Evolutionary conservation across 768 basidiomycete species (phyloP).

Genomic region (Multifurca ochricompacta): DNA sequence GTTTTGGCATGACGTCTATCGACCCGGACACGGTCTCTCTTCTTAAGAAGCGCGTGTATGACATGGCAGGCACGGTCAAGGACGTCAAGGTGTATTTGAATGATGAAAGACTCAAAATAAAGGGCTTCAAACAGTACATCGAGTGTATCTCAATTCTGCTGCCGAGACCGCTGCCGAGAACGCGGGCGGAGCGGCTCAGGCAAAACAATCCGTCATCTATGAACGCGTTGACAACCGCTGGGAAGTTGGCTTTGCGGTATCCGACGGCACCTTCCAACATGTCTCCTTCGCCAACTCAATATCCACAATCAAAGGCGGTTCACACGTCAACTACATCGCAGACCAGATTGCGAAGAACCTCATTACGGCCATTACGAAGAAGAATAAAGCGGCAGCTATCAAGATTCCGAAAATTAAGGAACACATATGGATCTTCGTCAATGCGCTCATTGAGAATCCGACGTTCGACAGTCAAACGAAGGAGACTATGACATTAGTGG

Average conservation of each 20-base stretch:
- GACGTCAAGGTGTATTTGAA: constrained; percentile 92
- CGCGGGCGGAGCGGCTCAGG: constrained; percentile 71
- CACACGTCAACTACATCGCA: constrained; percentile 77
- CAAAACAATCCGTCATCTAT: constrained; percentile 73
- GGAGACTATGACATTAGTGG: constrained; percentile 81
- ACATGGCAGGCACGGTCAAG: constrained; percentile 92
- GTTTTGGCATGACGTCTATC: constrained; percentile 88
- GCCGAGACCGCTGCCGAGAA: constrained; percentile 59
- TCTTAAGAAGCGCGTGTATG: constrained; percentile 89
- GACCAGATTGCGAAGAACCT: constrained; percentile 87
- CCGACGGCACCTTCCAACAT: constrained; percentile 86
- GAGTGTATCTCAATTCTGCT: constrained; percentile 83
- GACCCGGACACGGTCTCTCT: constrained; percentile 88
- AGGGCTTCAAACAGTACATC: constrained; percentile 95
- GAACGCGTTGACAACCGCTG: constrained; percentile 77
- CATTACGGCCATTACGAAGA: constrained; percentile 79
- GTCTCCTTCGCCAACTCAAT: constrained; percentile 98
- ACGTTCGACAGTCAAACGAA: constrained; percentile 99
- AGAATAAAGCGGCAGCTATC: constrained; percentile 94
- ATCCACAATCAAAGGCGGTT: constrained; percentile 92
- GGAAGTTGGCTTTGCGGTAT: constrained; percentile 93
- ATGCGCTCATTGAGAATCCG: constrained; percentile 92
- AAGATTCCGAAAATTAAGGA: constrained; percentile 92
- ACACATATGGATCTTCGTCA: constrained; percentile 98
- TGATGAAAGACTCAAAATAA: constrained; percentile 85